Conservation (phyloP, 164 flowering plant species). For the Aristolochia californica region DNA sequence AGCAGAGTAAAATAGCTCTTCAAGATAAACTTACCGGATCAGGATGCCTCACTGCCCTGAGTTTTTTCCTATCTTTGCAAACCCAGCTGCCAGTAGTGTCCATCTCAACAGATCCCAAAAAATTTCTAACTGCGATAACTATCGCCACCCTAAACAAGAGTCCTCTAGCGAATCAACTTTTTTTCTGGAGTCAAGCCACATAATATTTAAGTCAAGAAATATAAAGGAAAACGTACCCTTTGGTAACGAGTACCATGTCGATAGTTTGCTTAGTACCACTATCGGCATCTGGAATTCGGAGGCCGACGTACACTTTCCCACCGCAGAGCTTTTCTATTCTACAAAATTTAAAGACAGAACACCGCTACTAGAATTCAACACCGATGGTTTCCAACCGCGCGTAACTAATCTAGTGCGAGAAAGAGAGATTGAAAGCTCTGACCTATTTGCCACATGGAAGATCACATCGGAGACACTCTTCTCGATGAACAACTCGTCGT, state of each 20-base stretch:
- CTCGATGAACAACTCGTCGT: constrained; percentile 46
- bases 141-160: constrained; percentile 37
- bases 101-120: constrained; percentile 44
- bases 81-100: constrained; percentile 68
- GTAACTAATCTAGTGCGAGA: background rate
- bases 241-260: constrained; percentile 65
- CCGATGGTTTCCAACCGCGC: background rate
- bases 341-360: background rate
- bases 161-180: background rate
- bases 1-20: background rate
- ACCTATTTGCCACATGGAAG: constrained; percentile 67
- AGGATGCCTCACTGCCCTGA: constrained; percentile 34
- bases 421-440: background rate
- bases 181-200: background rate
- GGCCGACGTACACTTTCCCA: constrained; percentile 75
- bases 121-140: constrained; percentile 62
- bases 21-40: constrained; percentile 49
- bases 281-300: constrained; percentile 82
- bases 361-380: background rate
- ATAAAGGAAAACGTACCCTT: constrained; percentile 15
- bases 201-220: background rate
- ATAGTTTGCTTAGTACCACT: constrained; percentile 50
- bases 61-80: constrained; percentile 24
- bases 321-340: constrained; percentile 73
- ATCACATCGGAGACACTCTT: constrained; percentile 39